A percentile compares a stretch with the other conserved stretches of the same genome.
Conservation (phyloP, 2,329 filamentous ascomycete species). For the Colletotrichum paranaense region DNA sequence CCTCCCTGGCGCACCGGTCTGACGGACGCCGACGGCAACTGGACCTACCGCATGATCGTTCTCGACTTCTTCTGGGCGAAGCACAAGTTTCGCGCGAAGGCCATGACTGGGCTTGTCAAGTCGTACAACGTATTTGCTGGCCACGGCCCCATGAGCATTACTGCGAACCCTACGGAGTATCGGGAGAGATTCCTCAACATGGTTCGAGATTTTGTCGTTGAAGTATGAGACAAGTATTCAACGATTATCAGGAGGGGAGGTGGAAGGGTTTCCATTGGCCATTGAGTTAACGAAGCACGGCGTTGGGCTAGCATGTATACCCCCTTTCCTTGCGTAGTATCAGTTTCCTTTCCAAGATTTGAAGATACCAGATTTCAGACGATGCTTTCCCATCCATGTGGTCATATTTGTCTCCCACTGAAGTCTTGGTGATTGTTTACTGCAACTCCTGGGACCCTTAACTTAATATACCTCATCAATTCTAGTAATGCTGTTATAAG, state of each 20-base stretch:
- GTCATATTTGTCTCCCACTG: no score
- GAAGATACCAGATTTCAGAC: not conserved
- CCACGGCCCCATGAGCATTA: constrained; percentile 80
- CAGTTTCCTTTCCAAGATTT: not conserved
- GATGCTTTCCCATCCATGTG: not conserved
- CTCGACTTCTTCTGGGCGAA: constrained; percentile 86
- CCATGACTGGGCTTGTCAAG: constrained; percentile 74
- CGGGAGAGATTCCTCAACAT: constrained; percentile 63
- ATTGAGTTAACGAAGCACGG: not conserved
- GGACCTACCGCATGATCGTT: constrained; percentile 74
- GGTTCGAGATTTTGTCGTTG: constrained; percentile 56
- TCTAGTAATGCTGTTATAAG: no score
- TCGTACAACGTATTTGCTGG: constrained; percentile 71
- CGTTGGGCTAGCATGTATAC: constrained; percentile 1
- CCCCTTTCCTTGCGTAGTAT: not conserved
- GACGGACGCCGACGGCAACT: constrained; percentile 69
- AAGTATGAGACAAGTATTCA: constrained; percentile 40
- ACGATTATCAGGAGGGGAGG: not conserved
- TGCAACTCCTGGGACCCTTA: no score
- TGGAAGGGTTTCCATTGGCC: not conserved
- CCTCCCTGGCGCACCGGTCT: constrained; percentile 71
- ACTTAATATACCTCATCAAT: no score
- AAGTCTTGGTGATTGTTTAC: no score
- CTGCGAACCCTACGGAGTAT: constrained; percentile 76
- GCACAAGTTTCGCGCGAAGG: constrained; percentile 73